These are phyloP conservation scores for Mucor ambiguus DNA, from an alignment of 371 early-diverging fungal species.

Conservation along the genomic window DNA sequence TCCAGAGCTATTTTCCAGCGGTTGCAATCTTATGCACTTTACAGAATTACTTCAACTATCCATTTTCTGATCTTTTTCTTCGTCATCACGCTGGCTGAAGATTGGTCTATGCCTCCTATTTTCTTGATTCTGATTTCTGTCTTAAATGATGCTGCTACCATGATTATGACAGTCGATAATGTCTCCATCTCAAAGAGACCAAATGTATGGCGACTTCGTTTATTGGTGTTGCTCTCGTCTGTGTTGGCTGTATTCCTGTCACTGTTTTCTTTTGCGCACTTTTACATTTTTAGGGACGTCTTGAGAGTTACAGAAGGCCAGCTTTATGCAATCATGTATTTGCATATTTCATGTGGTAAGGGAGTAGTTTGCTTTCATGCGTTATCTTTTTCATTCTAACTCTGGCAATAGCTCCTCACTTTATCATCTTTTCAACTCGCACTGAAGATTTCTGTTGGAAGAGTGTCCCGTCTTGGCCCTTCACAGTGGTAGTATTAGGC, in stretches of 20 bases:
- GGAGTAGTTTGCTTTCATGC: constrained; percentile 13
- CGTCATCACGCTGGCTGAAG: constrained; percentile 77
- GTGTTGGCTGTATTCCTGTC: constrained; percentile 75
- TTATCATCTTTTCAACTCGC: constrained; percentile 95
- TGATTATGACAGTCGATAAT: constrained; percentile 92
- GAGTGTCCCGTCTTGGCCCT: constrained; percentile 82
- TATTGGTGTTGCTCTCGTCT: constrained; percentile 79
- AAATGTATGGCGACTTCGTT: constrained; percentile 89
- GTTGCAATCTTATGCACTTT: constrained; percentile 87
- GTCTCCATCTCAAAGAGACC: constrained; percentile 80
- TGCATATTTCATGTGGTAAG: constrained; percentile 84
- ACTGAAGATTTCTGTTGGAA: constrained; percentile 87
- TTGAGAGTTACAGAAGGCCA: constrained; percentile 46
- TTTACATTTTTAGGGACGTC: constrained; percentile 72
- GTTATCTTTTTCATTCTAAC: too few relatives aligned
- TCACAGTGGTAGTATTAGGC: constrained; percentile 80
- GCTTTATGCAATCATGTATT: constrained; percentile 84
- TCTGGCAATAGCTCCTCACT: constrained; percentile 95
- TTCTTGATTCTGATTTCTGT: constrained; percentile 87
- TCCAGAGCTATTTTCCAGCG: constrained; percentile 92
- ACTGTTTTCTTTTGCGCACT: constrained; percentile 80
- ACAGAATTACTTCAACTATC: constrained; percentile 90
- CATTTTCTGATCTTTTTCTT: constrained; percentile 94
- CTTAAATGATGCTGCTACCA: constrained; percentile 88
- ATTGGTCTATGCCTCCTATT: constrained; percentile 82